Conservation (phyloP, 2,329 filamentous ascomycete species). For the Nemania sp. region DNA sequence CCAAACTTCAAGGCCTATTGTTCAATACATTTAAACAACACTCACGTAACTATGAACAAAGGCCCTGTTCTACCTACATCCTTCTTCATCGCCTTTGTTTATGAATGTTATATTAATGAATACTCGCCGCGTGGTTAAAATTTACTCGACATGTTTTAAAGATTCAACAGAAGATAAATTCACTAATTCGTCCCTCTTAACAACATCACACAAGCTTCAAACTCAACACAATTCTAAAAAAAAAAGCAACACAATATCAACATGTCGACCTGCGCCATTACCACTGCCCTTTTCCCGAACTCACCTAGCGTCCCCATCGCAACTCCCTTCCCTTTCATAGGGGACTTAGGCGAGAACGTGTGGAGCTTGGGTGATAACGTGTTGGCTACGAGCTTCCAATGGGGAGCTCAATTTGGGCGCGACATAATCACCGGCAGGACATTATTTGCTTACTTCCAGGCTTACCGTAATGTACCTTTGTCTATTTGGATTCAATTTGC, state of each 20-base stretch:
- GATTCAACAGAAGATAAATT: background rate
- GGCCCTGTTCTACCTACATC: background rate
- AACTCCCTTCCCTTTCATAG: too few relatives aligned
- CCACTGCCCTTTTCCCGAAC: background rate
- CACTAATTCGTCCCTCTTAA: background rate
- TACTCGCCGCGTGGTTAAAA: too few relatives aligned
- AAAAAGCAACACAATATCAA: background rate
- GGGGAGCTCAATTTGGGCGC: too few relatives aligned
- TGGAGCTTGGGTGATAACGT: too few relatives aligned
- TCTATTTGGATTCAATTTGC: background rate
- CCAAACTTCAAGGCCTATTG: background rate
- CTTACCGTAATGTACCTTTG: constrained; percentile 2
- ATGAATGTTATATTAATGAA: too few relatives aligned
- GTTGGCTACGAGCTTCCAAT: too few relatives aligned
- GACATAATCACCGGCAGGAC: too few relatives aligned
- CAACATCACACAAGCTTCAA: background rate
- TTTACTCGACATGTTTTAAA: too few relatives aligned
- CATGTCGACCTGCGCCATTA: background rate
- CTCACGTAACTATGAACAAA: background rate
- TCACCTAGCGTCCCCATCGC: too few relatives aligned
- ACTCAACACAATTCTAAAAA: background rate
- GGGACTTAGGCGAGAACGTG: too few relatives aligned
- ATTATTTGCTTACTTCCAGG: too few relatives aligned
- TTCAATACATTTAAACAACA: background rate
- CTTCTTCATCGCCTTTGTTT: background rate